These are phyloP conservation scores for Boletus coccyginus DNA, from an alignment of 768 basidiomycete species.

Conservation along the genomic window DNA sequence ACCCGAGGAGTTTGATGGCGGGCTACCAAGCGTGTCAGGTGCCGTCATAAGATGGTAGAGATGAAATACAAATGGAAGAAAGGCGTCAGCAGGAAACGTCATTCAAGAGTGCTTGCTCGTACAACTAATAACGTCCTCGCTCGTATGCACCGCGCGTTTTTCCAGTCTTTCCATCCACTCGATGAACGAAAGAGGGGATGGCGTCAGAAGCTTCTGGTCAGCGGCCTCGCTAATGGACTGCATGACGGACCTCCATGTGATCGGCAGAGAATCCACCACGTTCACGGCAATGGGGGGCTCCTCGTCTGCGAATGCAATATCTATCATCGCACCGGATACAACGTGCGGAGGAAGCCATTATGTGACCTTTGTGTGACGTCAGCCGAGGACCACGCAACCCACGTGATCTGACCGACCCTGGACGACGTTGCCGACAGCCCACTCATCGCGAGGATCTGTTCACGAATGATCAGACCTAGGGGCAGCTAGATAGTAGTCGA, in stretches of 20 bases:
- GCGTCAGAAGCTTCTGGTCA: slow-evolving; percentile 4
- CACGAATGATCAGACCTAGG: too few relatives aligned
- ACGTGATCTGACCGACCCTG: slow-evolving; percentile 37
- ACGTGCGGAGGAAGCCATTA: slow-evolving; percentile 31
- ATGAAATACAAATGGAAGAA: too few relatives aligned
- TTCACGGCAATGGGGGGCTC: slow-evolving; percentile 25
- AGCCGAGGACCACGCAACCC: slow-evolving; percentile 38
- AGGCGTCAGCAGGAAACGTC: too few relatives aligned
- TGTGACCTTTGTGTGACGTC: slow-evolving; percentile 20
- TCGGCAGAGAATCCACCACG: slow-evolving; percentile 34
- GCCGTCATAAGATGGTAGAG: too few relatives aligned
- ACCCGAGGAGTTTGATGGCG: too few relatives aligned
- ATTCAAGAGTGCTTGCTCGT: too few relatives aligned
- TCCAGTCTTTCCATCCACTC: slow-evolving; percentile 40
- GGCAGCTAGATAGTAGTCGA: not conserved
- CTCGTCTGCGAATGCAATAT: too few relatives aligned
- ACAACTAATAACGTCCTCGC: slow-evolving; percentile 26
- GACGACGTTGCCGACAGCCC: slow-evolving; percentile 33
- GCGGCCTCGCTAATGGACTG: slow-evolving; percentile 20
- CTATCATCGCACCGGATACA: too few relatives aligned
- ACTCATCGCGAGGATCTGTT: too few relatives aligned
- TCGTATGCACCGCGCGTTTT: slow-evolving; percentile 8
- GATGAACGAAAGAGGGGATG: slow-evolving; percentile 21
- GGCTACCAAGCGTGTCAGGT: too few relatives aligned
- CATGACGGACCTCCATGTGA: slow-evolving; percentile 26